Percentiles rank a stretch among this genome's conserved stretches.
These are phyloP conservation scores for Magnolia changhungtana DNA, from an alignment of 164 flowering plant species.

Conservation along the genomic window DNA sequence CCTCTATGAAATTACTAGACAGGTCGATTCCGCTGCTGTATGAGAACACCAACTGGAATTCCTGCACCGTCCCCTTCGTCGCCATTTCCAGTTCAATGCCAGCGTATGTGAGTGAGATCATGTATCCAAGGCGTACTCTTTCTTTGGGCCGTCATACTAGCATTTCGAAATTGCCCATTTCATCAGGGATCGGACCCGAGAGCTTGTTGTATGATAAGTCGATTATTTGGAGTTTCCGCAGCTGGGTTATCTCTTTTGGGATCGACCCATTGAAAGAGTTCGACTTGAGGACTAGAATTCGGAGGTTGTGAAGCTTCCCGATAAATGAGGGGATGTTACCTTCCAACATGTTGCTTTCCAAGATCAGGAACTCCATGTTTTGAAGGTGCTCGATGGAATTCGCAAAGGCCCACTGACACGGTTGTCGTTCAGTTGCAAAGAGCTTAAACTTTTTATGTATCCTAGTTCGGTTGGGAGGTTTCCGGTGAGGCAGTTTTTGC, in stretches of 20 bases:
- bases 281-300: background rate
- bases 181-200: slow-evolving; percentile 15
- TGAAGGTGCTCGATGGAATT: slow-evolving; percentile 10
- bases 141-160: background rate
- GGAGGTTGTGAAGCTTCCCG: slow-evolving; percentile 1
- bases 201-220: slow-evolving; percentile 19
- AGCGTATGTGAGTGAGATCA: background rate
- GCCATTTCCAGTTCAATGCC: slow-evolving; percentile 14
- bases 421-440: slow-evolving; percentile 9
- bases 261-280: slow-evolving; percentile 4
- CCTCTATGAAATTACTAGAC: slow-evolving; percentile 13
- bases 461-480: slow-evolving; percentile 12
- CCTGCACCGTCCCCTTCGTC: slow-evolving; percentile 8
- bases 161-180: background rate
- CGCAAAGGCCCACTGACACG: slow-evolving; percentile 9
- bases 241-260: slow-evolving; percentile 3
- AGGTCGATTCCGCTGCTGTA: slow-evolving; percentile 19
- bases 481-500: slow-evolving; percentile 10
- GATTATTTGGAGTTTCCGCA: slow-evolving; percentile 9
- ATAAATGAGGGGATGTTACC: slow-evolving; percentile 1
- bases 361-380: slow-evolving; percentile 12
- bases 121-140: background rate
- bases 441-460: background rate
- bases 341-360: slow-evolving; percentile 8
- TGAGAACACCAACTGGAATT: background rate